Evolutionary conservation across 2,329 filamentous ascomycete genomes (phyloP), one percentile per base, ranked within the genome.

Genomic region (Xenosphaeropsis pyriputrescens): DNA sequence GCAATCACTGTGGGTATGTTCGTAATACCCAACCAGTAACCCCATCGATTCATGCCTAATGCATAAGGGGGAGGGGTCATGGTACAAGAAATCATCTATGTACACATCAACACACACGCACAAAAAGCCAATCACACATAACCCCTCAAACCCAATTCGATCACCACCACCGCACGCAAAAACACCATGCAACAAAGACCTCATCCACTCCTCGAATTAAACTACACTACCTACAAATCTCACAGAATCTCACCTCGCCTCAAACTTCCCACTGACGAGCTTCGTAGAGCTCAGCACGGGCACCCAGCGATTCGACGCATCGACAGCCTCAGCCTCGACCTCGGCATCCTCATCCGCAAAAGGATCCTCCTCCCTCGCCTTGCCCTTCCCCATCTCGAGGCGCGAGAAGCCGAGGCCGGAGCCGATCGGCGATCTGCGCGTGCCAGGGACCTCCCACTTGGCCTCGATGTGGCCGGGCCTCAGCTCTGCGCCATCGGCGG

Each of bases 401-500:
- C 61, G 61, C 5, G 70, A 74, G 38, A 86, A 64, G 4, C 74
- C 78, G 39, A 95, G 71, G 8, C 75, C 76, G 45, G 75, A 80
- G 1, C 71, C 72, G 1, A 71, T 48, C 4, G 51, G 48, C 51
- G 16, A 42, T 51, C 34, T 35, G 2, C 39, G 35, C 6, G 41
- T 30, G 12, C 40, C 41, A 34, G 52, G 55, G 16, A 80, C 62
- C 54, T 94, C 86, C 76, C 88, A 95, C 39, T 79, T 68, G 1
- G 84, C 84, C 56, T 98, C 89, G 7, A 93, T 70, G 38, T 74
- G 76, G 0, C 86, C 85, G 5, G 82, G 73, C 44, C 74, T 75
- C 0, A 83, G 77, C 48, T 75, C 75, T 37, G 74, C 67, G 17
- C 73, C 74, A 26, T 88, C 79, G 0, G 83, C 84, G 17, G 79